phyloP scores from a whole-genome alignment of 1,284 basidiomycete genomes.

The Caloboletus inedulis region DNA sequence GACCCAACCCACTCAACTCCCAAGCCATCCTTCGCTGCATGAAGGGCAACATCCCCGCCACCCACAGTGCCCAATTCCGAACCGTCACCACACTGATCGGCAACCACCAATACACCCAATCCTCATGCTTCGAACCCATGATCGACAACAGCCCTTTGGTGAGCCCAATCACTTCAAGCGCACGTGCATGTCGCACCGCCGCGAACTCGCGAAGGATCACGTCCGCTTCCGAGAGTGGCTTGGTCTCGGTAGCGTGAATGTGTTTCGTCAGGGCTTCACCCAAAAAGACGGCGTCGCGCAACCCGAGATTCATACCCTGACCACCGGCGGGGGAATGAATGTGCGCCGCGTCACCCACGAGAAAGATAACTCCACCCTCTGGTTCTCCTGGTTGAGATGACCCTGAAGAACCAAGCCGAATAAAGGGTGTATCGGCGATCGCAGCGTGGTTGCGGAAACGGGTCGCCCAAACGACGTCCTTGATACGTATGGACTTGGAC shows the following conservation, averaged over 20 bases:
- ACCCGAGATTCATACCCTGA: constrained; percentile 48
- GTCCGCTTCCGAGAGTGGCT: constrained; percentile 19
- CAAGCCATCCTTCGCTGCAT: constrained; percentile 20
- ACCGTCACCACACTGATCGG: constrained; percentile 17
- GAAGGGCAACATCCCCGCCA: constrained; percentile 13
- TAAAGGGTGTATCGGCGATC: constrained; percentile 35
- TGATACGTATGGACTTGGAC: constrained; percentile 20
- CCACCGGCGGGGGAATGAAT: constrained; percentile 46
- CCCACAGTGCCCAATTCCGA: constrained; percentile 23
- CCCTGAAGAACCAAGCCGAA: constrained; percentile 20
- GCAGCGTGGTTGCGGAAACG: constrained; percentile 41
- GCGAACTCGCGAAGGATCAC: constrained; percentile 20
- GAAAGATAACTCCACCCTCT: constrained; percentile 26
- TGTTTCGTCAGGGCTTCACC: constrained; percentile 28
- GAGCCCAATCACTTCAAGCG: constrained; percentile 24
- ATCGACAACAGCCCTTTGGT: constrained; percentile 25
- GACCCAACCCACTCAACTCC: constrained; percentile 28
- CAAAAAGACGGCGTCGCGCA: constrained; percentile 41
- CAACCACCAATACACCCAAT: constrained; percentile 21
- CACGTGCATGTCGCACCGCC: constrained; percentile 16
- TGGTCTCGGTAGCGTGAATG: constrained; percentile 13
- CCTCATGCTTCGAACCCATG: constrained; percentile 6
- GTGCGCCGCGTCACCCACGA: constrained; percentile 46
- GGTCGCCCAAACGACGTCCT: constrained; percentile 37
- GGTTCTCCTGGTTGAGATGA: not conserved